These are phyloP conservation scores for Crithidia acanthocephali DNA, from an alignment of 208 protist genomes.

Conservation along the genomic window DNA sequence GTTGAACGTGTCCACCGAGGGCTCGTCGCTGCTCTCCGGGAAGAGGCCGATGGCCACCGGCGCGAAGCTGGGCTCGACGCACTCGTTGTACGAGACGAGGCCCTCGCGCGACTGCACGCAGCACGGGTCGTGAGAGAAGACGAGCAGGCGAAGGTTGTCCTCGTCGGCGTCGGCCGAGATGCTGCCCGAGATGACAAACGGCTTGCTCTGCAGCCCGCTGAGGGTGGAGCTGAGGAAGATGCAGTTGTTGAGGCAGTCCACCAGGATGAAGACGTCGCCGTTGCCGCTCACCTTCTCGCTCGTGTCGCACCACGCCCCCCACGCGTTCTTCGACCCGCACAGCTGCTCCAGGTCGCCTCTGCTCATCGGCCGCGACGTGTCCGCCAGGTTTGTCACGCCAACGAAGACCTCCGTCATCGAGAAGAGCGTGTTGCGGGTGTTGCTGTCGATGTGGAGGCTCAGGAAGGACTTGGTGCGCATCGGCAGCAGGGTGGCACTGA, in stretches of 20 bases:
- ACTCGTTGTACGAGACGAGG: conserved; percentile 54
- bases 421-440: conserved; percentile 33
- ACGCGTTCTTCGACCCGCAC: conserved; percentile 61
- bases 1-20: conserved; percentile 32
- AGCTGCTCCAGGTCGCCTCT: conserved; percentile 66
- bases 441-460: conserved; percentile 43
- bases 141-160: conserved; percentile 54
- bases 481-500: conserved; percentile 74
- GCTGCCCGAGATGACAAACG: conserved; percentile 69
- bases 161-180: conserved; percentile 48
- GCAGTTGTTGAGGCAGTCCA: conserved; percentile 64
- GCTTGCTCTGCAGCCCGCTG: conserved; percentile 58
- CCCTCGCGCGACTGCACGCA: conserved; percentile 51
- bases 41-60: conserved; percentile 71
- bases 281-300: conserved; percentile 50
- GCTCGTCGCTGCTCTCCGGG: conserved; percentile 33
- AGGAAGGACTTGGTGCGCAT: conserved; percentile 63
- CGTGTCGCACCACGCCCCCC: conserved; percentile 86
- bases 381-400: conserved; percentile 68
- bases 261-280: conserved; percentile 58
- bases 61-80: conserved; percentile 53
- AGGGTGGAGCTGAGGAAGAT: conserved; percentile 75
- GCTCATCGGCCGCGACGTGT: conserved; percentile 45
- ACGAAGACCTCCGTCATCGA: conserved; percentile 69
- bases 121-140: conserved; percentile 78